Evolutionary conservation across 371 early-diverging fungal species (phyloP), one percentile per base, ranked within the genome.

Genomic region (Sporodiniella umbellata): DNA sequence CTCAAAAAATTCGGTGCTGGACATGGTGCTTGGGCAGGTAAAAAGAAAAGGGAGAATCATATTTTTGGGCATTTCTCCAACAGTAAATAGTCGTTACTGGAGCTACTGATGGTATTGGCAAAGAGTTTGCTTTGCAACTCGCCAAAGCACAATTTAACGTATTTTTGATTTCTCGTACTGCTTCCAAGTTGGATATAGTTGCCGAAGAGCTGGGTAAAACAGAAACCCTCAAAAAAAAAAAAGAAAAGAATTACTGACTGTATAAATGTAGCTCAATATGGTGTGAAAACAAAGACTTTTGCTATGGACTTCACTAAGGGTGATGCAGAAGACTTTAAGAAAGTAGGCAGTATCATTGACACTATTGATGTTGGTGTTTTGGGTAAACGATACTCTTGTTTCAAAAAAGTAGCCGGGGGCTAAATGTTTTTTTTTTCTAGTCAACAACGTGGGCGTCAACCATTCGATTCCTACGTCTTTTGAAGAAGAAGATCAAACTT

Each of bases 71-170:
- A 12, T 40, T 10, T 66, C n/a, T 28, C 10, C 10, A 10, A 28
- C 10, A 10, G 10, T 28, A 10, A 28, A 7, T 28, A 85, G 89
- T 98, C 45, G 81, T 99, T 39, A 99, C 99, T 43, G 99, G 99
- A 48, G 95, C 96, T 15, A 92, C 98, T 8, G 99, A 97, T 76
- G 99, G 98, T 43, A 95, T 98, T 70, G 99, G 99, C 33, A 89
- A 87, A 60, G 97, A 92, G 58, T 92, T 96, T 52, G 96, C 98
- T 17, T 62, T 78, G 45, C 94, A 95, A 68, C 77, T 98, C 30
- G 97, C 98, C 42, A 71, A 84, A 48, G 80, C 81, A 26, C 82
- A 85, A 65, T 84, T 93, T 76, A 98, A 98, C 61, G 54, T 98
- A 15, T 65, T 97, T 22, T 75, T 99, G 31, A 79, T 98, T 30